These are phyloP conservation scores for Barnettozyma wickerhamii DNA, from an alignment of 805 yeast genomes.

Conservation along the genomic window DNA sequence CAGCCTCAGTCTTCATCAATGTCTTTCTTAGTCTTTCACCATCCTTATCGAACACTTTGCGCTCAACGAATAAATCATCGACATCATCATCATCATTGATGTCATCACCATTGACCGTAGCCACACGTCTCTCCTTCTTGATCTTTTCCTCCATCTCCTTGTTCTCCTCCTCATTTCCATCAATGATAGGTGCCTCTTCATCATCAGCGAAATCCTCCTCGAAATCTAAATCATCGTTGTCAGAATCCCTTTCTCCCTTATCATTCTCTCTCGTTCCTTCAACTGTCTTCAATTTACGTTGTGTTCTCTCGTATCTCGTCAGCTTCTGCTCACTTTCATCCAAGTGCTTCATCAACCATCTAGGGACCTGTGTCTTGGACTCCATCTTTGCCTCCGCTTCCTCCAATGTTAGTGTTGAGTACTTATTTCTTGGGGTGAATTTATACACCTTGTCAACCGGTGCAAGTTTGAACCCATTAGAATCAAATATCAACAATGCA, in stretches of 20 bases:
- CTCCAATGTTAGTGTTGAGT: conserved; percentile 89
- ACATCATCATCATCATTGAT: conserved; percentile 58
- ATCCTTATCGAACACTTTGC: conserved; percentile 76
- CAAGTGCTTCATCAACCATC: conserved; percentile 95
- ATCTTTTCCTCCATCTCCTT: conserved; percentile 82
- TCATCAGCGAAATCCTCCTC: conserved; percentile 98
- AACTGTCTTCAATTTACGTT: conserved; percentile 45
- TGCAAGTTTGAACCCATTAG: conserved; percentile 70
- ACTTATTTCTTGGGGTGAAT: conserved; percentile 89
- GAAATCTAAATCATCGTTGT: conserved; percentile 87
- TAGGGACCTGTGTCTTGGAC: conserved; percentile 67
- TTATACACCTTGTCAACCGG: conserved; percentile 94
- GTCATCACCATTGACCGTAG: conserved; percentile 62
- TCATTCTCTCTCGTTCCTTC: conserved; percentile 35
- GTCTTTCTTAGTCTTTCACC: conserved; percentile 85
- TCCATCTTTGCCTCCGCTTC: conserved; percentile 97
- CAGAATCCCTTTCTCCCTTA: conserved; percentile 55
- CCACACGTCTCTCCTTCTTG: conserved; percentile 79
- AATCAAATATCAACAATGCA: conserved; percentile 79
- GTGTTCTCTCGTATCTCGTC: conserved; percentile 47
- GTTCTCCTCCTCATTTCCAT: conserved; percentile 92
- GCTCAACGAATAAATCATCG: conserved; percentile 69
- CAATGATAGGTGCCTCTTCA: conserved; percentile 97
- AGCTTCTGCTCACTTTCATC: conserved; percentile 52
- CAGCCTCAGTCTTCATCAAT: conserved; percentile 78